Evolutionary conservation across 306 rosid genomes (phyloP).

Genomic region (barrel medic (Medicago truncatula)): MtrunA17r5.0-ANR NC_053044.1:58019001-58019500

Average conservation of each 20-base stretch:
- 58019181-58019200: conserved; percentile 64
- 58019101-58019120: background rate
- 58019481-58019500: conserved; percentile 10
- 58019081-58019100: conserved; percentile 22
- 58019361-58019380: conserved; percentile 37
- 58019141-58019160: conserved; percentile 66
- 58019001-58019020: conserved; percentile 62
- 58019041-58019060: background rate
- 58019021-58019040: conserved; percentile 49
- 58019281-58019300: conserved; percentile 38
- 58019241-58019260: conserved; percentile 29
- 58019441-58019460: conserved; percentile 37
- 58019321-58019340: conserved; percentile 44
- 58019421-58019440: background rate
- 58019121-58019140: conserved; percentile 63
- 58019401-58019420: conserved; percentile 14
- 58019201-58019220: conserved; percentile 52
- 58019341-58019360: conserved; percentile 41
- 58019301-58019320: conserved; percentile 40
- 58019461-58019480: conserved; percentile 20
- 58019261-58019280: conserved; percentile 39
- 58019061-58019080: background rate
- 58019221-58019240: conserved; percentile 64
- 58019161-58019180: conserved; percentile 53
- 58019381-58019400: conserved; percentile 14